A percentile compares a stretch with the other conserved stretches of the same genome.
Evolutionary conservation across 2,329 filamentous ascomycete genomes (phyloP).

Genomic region (Pyrenophora graminea): DNA sequence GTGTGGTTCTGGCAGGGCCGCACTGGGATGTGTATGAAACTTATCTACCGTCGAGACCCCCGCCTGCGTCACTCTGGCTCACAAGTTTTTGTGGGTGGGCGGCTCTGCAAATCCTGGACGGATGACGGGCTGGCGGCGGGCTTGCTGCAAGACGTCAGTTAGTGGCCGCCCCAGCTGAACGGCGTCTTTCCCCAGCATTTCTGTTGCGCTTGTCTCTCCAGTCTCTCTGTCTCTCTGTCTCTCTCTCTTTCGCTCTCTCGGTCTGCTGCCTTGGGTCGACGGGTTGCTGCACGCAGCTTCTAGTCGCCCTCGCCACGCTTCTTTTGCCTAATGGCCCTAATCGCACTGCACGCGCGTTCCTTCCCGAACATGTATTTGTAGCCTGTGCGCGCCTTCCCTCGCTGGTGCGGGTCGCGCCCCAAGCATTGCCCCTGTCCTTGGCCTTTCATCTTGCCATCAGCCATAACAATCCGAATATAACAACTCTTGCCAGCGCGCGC

Average conservation of each 20-base stretch:
- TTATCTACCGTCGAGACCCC: not conserved
- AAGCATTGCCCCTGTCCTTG: constrained; percentile 32
- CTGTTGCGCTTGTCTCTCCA: not conserved
- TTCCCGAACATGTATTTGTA: constrained; percentile 2
- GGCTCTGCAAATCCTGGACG: no score
- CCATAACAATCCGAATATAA: constrained; percentile 6
- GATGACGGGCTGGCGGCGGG: not conserved
- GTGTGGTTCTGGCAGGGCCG: constrained; percentile 23
- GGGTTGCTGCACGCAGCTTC: not conserved
- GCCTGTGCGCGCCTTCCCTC: constrained; percentile 2
- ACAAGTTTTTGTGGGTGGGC: constrained; percentile 4
- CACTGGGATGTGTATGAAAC: constrained; percentile 19
- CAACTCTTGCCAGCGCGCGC: not conserved
- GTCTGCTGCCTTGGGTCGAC: no score
- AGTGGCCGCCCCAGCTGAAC: not conserved
- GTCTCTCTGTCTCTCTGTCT: no score
- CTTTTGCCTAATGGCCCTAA: not conserved
- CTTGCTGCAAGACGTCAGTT: constrained; percentile 8
- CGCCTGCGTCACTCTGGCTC: constrained; percentile 14
- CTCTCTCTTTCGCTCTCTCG: no score
- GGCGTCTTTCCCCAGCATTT: not conserved
- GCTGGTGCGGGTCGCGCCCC: constrained; percentile 4
- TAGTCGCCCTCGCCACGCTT: not conserved
- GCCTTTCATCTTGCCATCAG: constrained; percentile 6
- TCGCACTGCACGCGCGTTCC: not conserved